Conservation (phyloP, 176 grass and related monocot species). For the Carex myosuroides region DNA sequence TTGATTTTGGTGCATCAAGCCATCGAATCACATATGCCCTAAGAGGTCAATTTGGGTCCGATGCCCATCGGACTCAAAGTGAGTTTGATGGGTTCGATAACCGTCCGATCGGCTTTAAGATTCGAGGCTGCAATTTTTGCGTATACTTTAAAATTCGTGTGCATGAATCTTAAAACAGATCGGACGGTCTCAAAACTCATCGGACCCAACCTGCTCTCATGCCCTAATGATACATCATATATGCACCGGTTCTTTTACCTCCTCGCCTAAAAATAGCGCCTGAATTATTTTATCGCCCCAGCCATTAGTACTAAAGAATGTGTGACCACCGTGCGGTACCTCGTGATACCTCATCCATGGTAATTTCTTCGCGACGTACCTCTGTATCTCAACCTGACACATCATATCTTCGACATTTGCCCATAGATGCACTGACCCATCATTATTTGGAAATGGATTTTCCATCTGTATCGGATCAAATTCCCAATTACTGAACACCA, state of each 20-base stretch:
- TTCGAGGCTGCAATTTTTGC: no score
- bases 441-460: conserved; percentile 51
- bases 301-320: conserved; percentile 10
- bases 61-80: no score
- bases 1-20: no score
- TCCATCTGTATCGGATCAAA: conserved; percentile 42
- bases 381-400: conserved; percentile 45
- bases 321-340: conserved; percentile 37
- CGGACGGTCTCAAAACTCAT: no score
- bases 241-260: background rate
- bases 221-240: background rate
- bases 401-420: conserved; percentile 39
- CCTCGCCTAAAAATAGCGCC: conserved; percentile 31
- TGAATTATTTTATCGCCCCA: conserved; percentile 30
- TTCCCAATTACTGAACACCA: conserved; percentile 48
- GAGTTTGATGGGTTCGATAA: no score
- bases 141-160: no score
- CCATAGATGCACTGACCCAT: conserved; percentile 64
- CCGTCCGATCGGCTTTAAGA: no score
- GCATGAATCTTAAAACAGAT: no score
- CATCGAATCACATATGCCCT: no score
- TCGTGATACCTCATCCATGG: conserved; percentile 64
- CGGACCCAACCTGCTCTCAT: no score
- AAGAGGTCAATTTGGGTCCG: no score
- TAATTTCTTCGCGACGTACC: conserved; percentile 41